These are phyloP conservation scores for Astraeus odoratus DNA, from an alignment of 768 basidiomycete genomes.

Conservation along the genomic window DNA sequence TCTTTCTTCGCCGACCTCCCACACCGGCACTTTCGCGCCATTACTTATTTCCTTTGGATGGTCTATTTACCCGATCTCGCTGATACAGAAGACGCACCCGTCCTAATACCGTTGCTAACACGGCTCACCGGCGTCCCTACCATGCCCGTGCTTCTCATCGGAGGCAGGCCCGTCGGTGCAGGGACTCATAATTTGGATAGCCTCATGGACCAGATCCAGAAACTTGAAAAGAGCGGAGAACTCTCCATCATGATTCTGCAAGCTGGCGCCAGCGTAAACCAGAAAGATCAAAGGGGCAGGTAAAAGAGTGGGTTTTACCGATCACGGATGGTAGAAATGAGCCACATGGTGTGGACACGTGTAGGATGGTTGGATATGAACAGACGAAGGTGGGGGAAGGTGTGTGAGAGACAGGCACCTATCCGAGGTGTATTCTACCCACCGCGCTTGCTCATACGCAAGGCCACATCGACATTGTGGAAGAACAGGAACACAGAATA, in stretches of 20 bases:
- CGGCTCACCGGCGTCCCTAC: slow-evolving; percentile 51
- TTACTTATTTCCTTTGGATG: not conserved
- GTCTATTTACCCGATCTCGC: not conserved
- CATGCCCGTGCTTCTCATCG: slow-evolving; percentile 64
- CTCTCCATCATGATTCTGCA: slow-evolving; percentile 41
- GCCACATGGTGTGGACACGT: no score
- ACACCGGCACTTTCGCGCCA: no score
- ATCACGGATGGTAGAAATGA: no score
- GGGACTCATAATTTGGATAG: slow-evolving; percentile 7
- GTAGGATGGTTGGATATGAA: no score
- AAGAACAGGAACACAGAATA: not conserved
- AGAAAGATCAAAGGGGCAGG: slow-evolving; percentile 36
- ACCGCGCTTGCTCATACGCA: not conserved
- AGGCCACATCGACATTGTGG: no score
- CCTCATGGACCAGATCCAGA: slow-evolving; percentile 43
- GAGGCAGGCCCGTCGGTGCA: slow-evolving; percentile 50
- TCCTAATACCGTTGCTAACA: slow-evolving; percentile 53
- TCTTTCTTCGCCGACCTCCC: not conserved
- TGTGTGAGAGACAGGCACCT: no score
- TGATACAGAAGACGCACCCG: slow-evolving; percentile 48
- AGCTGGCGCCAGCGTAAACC: slow-evolving; percentile 53
- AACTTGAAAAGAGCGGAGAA: slow-evolving; percentile 42
- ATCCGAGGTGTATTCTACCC: not conserved
- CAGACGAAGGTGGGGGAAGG: no score
- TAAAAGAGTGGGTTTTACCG: no score